Conservation (phyloP, 352 stramenopile genomes). For the Globisporangium acanthophoron region DNA sequence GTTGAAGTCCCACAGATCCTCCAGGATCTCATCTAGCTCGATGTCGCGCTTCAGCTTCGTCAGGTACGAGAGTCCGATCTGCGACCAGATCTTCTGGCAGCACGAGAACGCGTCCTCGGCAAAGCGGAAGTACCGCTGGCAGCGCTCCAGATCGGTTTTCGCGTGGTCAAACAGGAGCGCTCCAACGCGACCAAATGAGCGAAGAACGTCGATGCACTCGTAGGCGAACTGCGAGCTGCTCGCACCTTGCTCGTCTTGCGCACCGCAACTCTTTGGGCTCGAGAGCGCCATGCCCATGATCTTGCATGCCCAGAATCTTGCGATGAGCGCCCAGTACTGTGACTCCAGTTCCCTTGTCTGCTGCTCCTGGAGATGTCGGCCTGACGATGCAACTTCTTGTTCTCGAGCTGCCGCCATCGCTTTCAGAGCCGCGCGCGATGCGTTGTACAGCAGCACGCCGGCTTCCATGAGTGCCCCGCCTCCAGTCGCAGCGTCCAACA, state of each 20-base stretch:
- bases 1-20: slow-evolving; percentile 80
- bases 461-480: slow-evolving; percentile 40
- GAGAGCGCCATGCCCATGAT: slow-evolving; percentile 53
- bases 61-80: slow-evolving; percentile 57
- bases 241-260: background rate
- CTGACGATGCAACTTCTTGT: background rate
- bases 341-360: background rate
- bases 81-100: slow-evolving; percentile 47
- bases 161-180: slow-evolving; percentile 55
- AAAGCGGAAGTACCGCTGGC: slow-evolving; percentile 48
- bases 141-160: slow-evolving; percentile 36
- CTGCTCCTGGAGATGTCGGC: background rate
- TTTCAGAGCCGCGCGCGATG: slow-evolving; percentile 35
- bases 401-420: slow-evolving; percentile 5
- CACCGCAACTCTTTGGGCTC: slow-evolving; percentile 21
- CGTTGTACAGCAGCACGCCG: slow-evolving; percentile 69
- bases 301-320: slow-evolving; percentile 53
- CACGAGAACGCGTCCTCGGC: slow-evolving; percentile 46
- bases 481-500: slow-evolving; percentile 20
- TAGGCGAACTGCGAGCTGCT: slow-evolving; percentile 33
- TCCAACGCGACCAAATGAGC: slow-evolving; percentile 66
- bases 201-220: slow-evolving; percentile 66
- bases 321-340: slow-evolving; percentile 26
- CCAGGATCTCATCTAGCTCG: slow-evolving; percentile 67
- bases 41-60: slow-evolving; percentile 58